Conservation (phyloP, 768 basidiomycete genomes). For the Russula lepida region DNA sequence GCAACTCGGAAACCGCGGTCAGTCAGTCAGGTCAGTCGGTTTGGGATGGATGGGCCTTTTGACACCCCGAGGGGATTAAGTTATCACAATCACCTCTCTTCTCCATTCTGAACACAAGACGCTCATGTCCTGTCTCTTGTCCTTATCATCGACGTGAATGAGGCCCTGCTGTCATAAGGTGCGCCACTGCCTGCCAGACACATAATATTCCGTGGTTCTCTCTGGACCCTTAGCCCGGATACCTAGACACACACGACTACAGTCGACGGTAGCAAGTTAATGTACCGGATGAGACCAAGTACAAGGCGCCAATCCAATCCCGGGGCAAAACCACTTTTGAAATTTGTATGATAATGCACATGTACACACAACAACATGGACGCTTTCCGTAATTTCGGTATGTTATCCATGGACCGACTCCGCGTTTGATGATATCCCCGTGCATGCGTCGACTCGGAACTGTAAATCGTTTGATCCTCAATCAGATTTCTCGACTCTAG, state of each 20-base stretch:
- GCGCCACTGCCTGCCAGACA: neutral
- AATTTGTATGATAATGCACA: no score
- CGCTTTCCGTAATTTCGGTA: neutral
- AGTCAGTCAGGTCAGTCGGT: neutral
- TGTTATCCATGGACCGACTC: neutral
- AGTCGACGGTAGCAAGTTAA: neutral
- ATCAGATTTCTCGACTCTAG: neutral
- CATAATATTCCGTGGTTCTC: neutral
- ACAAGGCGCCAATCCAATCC: neutral
- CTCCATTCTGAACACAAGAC: neutral
- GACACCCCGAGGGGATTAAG: no score
- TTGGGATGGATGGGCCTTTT: neutral
- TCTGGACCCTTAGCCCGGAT: neutral
- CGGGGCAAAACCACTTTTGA: no score
- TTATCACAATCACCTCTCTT: neutral
- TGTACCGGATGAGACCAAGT: neutral
- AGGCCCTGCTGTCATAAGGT: neutral
- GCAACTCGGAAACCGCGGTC: neutral
- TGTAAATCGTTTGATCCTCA: neutral
- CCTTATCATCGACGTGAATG: neutral
- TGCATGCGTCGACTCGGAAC: neutral
- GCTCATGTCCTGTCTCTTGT: neutral
- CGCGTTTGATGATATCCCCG: neutral
- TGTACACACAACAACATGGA: neutral
- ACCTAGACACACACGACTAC: neutral